A percentile compares a stretch with the other conserved stretches of the same genome.
phyloP scores from a whole-genome alignment of 768 basidiomycete genomes.

The Myochromella boudieri region DNA sequence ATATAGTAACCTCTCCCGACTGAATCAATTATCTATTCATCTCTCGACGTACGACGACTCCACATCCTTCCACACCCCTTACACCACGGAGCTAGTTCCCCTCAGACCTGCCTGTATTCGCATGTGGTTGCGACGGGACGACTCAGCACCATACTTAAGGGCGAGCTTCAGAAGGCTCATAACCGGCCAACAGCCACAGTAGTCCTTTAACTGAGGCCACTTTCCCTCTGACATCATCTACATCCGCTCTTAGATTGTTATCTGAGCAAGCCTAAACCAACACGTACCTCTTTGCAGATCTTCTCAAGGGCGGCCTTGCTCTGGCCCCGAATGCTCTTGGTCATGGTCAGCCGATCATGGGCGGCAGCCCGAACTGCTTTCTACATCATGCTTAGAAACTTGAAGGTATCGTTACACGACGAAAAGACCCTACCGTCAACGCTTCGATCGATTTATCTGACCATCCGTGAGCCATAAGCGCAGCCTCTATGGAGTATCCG shows the following conservation, averaged over 20 bases:
- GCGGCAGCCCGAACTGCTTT: slow-evolving; percentile 1
- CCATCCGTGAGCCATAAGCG: slow-evolving; percentile 4
- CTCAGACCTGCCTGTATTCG: too few relatives aligned
- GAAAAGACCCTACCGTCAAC: slow-evolving; percentile 1
- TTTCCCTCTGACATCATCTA: slow-evolving; percentile 13
- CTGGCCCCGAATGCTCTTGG: slow-evolving; percentile 3
- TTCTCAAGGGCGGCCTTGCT: background rate
- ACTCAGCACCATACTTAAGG: slow-evolving; percentile 11
- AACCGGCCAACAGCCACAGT: slow-evolving; percentile 13
- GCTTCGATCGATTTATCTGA: slow-evolving; percentile 3
- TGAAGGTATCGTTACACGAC: too few relatives aligned
- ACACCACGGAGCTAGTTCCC: too few relatives aligned
- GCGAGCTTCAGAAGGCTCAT: slow-evolving; percentile 10
- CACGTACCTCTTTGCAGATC: slow-evolving; percentile 7
- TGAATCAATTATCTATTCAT: too few relatives aligned
- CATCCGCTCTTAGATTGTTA: too few relatives aligned
- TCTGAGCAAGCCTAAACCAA: background rate
- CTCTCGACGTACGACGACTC: too few relatives aligned
- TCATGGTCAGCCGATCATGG: slow-evolving; percentile 1
- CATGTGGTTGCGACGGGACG: too few relatives aligned
- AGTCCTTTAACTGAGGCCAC: slow-evolving; percentile 9
- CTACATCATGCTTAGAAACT: background rate
- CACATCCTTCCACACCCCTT: too few relatives aligned
- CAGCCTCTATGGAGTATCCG: slow-evolving; percentile 3
- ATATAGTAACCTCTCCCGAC: too few relatives aligned